Evolutionary conservation across 768 basidiomycete genomes (phyloP).

Genomic region (Fistulinella prunicolor): DNA sequence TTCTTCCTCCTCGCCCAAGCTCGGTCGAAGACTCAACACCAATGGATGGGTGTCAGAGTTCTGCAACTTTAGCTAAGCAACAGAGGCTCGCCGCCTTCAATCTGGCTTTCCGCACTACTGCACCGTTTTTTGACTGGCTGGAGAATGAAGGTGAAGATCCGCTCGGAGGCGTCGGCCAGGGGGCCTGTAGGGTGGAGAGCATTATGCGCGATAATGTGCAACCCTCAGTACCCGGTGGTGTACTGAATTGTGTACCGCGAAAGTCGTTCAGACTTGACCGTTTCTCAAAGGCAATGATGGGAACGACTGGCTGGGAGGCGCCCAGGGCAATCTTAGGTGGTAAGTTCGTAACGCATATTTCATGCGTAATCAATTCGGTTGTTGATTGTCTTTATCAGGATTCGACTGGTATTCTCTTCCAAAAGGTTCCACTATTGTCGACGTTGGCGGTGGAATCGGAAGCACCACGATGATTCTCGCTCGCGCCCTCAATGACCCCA

Average conservation of each 20-base stretch:
- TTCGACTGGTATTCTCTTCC: constrained; percentile 58
- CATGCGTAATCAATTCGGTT: not conserved
- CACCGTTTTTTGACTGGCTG: constrained; percentile 70
- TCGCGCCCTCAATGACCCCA: constrained; percentile 30
- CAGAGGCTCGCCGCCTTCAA: constrained; percentile 56
- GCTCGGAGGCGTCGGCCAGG: constrained; percentile 21
- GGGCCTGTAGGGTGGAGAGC: constrained; percentile 9
- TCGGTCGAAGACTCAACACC: not conserved
- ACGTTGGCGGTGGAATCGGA: constrained; percentile 72
- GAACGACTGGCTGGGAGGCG: constrained; percentile 68
- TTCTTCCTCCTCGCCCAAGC: not conserved
- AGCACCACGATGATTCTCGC: constrained; percentile 45
- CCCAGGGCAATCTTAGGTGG: constrained; percentile 58
- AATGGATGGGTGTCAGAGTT: not conserved
- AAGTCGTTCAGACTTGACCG: constrained; percentile 58
- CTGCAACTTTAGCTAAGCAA: not conserved
- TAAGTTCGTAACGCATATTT: constrained; percentile 22
- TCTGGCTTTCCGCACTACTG: constrained; percentile 56
- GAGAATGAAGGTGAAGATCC: constrained; percentile 49
- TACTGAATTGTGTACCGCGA: not conserved
- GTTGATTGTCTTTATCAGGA: constrained; percentile 35
- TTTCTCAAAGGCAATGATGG: constrained; percentile 76
- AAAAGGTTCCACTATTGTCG: constrained; percentile 52
- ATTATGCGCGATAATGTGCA: not conserved
- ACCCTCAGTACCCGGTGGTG: not conserved